Conservation (phyloP, 345 rosid genomes). For the Melaleuca alternifolia region DNA sequence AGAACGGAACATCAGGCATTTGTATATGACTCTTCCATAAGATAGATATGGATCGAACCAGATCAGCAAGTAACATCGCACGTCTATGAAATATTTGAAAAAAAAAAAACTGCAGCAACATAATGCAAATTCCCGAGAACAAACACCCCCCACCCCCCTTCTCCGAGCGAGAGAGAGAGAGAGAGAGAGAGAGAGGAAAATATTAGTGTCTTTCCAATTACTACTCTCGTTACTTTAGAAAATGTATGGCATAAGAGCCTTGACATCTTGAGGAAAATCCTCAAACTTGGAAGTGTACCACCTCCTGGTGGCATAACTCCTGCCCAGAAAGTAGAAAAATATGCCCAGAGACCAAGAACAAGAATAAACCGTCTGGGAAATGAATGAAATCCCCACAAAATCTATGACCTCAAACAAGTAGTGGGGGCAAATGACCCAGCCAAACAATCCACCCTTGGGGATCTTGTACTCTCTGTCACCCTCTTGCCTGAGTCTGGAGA, state of each 20-base stretch:
- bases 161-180: not conserved
- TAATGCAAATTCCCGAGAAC: not conserved
- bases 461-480: constrained; percentile 47
- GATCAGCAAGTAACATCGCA: not conserved
- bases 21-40: not conserved
- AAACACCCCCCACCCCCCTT: not conserved
- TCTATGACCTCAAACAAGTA: constrained; percentile 61
- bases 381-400: constrained; percentile 38
- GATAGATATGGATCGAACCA: not conserved
- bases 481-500: constrained; percentile 39
- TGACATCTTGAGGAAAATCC: constrained; percentile 39
- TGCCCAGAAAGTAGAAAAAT: constrained; percentile 35
- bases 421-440: constrained; percentile 56
- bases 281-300: constrained; percentile 72
- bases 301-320: constrained; percentile 53
- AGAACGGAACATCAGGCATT: not conserved
- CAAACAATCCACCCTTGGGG: constrained; percentile 58
- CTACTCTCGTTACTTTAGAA: constrained; percentile 11
- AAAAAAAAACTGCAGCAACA: not conserved
- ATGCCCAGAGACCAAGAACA: constrained; percentile 22
- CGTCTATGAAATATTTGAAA: not conserved
- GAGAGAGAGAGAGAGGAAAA: not conserved
- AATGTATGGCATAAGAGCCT: constrained; percentile 46
- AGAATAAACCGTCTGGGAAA: constrained; percentile 49
- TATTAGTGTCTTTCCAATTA: not conserved